These are phyloP conservation scores for Candida loeiensis DNA, from an alignment of 805 yeast species.

Conservation along the genomic window DNA sequence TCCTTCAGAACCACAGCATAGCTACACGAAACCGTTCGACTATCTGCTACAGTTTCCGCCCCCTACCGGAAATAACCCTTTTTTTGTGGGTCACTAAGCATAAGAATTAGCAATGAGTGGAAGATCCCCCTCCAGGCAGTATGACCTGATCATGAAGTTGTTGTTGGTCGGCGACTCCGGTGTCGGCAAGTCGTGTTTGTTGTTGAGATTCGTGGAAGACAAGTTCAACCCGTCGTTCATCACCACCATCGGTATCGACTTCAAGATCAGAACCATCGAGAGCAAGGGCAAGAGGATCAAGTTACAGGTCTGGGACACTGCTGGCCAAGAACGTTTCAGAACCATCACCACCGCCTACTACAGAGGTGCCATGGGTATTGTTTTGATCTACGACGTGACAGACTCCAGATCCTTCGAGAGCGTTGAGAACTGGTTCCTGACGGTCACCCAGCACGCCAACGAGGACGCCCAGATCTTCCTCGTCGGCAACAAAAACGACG, in stretches of 20 bases:
- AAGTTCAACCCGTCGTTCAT: constrained; percentile 95
- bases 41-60: not conserved
- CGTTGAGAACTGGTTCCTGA: constrained; percentile 91
- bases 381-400: constrained; percentile 78
- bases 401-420: constrained; percentile 90
- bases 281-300: constrained; percentile 90
- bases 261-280: constrained; percentile 94
- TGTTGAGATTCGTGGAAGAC: constrained; percentile 91
- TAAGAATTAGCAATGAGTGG: constrained; percentile 41
- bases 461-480: constrained; percentile 92
- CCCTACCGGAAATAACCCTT: constrained; percentile 1
- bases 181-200: constrained; percentile 84
- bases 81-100: not conserved
- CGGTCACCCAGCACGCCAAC: constrained; percentile 94
- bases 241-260: constrained; percentile 97
- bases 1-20: not conserved
- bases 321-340: constrained; percentile 95
- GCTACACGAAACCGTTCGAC: not conserved
- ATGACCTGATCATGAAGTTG: constrained; percentile 88
- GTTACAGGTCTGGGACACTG: constrained; percentile 96
- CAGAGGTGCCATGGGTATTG: constrained; percentile 87
- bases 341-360: constrained; percentile 92
- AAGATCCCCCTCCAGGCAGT: constrained; percentile 66
- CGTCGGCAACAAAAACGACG: constrained; percentile 96
- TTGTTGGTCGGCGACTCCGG: constrained; percentile 91